Base-by-base conservation (phyloP, 2,329 filamentous ascomycete genomes). In the Calonectria hongkongensis region DNA sequence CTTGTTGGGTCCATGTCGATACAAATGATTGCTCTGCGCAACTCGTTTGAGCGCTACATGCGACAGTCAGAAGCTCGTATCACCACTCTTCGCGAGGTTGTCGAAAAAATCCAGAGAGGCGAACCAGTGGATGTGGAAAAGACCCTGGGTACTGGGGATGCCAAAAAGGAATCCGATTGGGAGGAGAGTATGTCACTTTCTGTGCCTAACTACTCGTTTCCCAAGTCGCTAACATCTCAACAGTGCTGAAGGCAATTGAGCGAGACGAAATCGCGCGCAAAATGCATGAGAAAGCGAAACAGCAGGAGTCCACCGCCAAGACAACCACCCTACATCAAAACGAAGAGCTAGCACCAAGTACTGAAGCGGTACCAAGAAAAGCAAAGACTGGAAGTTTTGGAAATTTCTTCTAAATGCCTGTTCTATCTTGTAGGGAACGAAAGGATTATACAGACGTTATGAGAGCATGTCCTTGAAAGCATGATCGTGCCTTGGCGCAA, bases 1-100 rank as follows among this genome's bases (percentile, higher is more conserved):
- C 89, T 98, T 75, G 96, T 98, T 75, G 97, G 97, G 4, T 98
- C 95, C 74, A 98, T 98, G 88, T 94, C 96, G 16, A 98, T 99
- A 79, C 94, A 98, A 80, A 94, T 97, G 89, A 93, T 99, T 80
- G 89, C 92, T 43, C 83, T 98, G 79, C 93, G 93, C 79, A 94
- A 94, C 78, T 93, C 96, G 64, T 94, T 92, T 80, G 88, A 89
- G 39, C 91, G 92, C 12, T 96, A 94, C 79, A 91, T 89, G 80
- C 91, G 96, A 64, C 92, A 92, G 77, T 93, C 95, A 6, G 94
- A 98, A 78, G 92, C 94, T 8, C 93, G 94, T 81, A 94, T 99
- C 74, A 90, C 89, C 3, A 81, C 95, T 36, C 84, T 99, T 72
- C 90, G 91, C 47, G 96, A 98, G 80, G 92, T 95, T 0, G 88